These are phyloP conservation scores for Saccharomycopsis babjevae DNA, from an alignment of 805 yeast species.

Conservation along the genomic window DNA sequence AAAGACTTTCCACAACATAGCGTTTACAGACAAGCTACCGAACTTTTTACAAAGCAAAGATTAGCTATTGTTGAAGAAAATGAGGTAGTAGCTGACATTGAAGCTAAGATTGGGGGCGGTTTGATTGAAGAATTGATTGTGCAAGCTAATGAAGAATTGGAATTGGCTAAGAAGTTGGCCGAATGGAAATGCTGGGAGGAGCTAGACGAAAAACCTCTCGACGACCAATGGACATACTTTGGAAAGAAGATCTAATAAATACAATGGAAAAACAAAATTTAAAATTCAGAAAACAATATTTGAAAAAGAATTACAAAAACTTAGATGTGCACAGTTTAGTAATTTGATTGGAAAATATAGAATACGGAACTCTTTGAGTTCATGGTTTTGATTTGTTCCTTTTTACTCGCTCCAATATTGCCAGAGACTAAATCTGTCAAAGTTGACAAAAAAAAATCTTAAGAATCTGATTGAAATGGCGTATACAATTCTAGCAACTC, in stretches of 20 bases:
- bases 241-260: conserved; percentile 44
- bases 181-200: conserved; percentile 72
- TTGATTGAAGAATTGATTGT: conserved; percentile 72
- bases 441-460: too few relatives aligned
- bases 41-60: conserved; percentile 61
- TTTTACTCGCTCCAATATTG: neutral
- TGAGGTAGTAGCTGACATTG: conserved; percentile 57
- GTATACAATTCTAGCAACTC: neutral
- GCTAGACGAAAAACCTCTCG: conserved; percentile 66
- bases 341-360: too few relatives aligned
- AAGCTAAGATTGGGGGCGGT: conserved; percentile 68
- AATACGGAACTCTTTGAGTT: too few relatives aligned
- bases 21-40: conserved; percentile 68
- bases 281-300: neutral
- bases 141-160: conserved; percentile 75
- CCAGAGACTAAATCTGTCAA: neutral
- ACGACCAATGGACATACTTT: conserved; percentile 77
- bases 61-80: conserved; percentile 52
- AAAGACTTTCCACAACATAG: conserved; percentile 59
- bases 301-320: too few relatives aligned
- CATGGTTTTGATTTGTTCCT: neutral
- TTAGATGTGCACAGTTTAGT: too few relatives aligned
- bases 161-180: conserved; percentile 56
- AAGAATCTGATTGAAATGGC: too few relatives aligned
- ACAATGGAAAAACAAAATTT: neutral